Evolutionary conservation across 2,329 filamentous ascomycete genomes (phyloP).

Genomic region (Periconia sp.): DNA sequence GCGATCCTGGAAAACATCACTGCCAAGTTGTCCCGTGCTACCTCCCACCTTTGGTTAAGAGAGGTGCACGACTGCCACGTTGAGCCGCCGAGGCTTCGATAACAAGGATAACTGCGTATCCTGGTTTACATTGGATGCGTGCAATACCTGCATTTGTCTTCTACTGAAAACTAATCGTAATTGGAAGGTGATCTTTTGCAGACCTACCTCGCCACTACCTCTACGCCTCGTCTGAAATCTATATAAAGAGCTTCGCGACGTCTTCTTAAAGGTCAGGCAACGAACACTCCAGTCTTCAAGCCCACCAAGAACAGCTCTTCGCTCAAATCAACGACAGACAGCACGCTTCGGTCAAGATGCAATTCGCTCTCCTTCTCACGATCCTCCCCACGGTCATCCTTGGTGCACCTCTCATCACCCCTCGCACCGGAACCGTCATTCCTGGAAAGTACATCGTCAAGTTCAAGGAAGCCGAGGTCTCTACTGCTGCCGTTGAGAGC

Average conservation of each 20-base stretch:
- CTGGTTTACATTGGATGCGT: conserved; percentile 16
- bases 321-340: conserved; percentile 11
- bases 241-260: conserved; percentile 31
- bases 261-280: conserved; percentile 24
- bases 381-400: conserved; percentile 36
- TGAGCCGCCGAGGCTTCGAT: conserved; percentile 19
- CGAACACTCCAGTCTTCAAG: conserved; percentile 25
- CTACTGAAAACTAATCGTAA: conserved; percentile 23
- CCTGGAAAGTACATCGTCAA: conserved; percentile 51
- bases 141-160: conserved; percentile 14
- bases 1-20: conserved; percentile 23
- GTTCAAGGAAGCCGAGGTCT: conserved; percentile 42
- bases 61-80: conserved; percentile 25
- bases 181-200: conserved; percentile 31
- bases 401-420: conserved; percentile 43
- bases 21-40: conserved; percentile 28
- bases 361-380: conserved; percentile 41
- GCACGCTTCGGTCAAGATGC: conserved; percentile 38
- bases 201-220: conserved; percentile 11
- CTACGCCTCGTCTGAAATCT: conserved; percentile 12
- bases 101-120: conserved; percentile 11
- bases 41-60: conserved; percentile 32
- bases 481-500: conserved; percentile 25
- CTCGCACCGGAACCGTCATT: conserved; percentile 40
- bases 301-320: conserved; percentile 20